phyloP scores from a whole-genome alignment of 768 basidiomycete species.

The Mycena haematopus region DNA sequence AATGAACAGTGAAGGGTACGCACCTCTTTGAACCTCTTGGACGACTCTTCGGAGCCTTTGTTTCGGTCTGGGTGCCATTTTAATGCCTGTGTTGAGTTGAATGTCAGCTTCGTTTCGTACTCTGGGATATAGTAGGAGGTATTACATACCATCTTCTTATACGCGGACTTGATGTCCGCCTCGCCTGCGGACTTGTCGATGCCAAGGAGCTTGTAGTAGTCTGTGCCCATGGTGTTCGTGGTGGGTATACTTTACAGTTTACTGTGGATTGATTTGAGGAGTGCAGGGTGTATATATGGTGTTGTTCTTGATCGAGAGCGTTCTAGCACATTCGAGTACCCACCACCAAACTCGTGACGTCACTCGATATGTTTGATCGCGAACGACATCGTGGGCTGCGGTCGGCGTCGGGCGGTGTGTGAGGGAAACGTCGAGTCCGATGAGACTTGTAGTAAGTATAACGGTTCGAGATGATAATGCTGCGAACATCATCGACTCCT shows the following conservation, averaged over 20 bases:
- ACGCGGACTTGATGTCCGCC: conserved; percentile 91
- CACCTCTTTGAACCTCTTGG: conserved; percentile 92
- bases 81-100: conserved; percentile 59
- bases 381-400: no score
- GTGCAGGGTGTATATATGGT: neutral
- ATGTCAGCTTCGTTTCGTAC: conserved; percentile 8
- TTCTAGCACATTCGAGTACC: conserved; percentile 4
- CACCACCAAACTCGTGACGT: neutral
- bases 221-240: conserved; percentile 65
- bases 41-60: conserved; percentile 82
- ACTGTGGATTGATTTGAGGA: no score
- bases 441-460: no score
- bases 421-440: no score
- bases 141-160: conserved; percentile 84
- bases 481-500: no score
- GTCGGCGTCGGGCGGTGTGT: no score
- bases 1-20: conserved; percentile 14
- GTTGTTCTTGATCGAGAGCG: neutral
- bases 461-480: no score
- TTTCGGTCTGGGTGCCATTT: conserved; percentile 98
- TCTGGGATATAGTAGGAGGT: neutral
- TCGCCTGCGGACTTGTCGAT: conserved; percentile 75
- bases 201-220: conserved; percentile 90
- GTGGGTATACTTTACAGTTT: no score
- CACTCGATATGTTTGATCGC: neutral